phyloP scores from a whole-genome alignment of 139 green algal genomes.

The Mesotaenium endlicherianum region DNA sequence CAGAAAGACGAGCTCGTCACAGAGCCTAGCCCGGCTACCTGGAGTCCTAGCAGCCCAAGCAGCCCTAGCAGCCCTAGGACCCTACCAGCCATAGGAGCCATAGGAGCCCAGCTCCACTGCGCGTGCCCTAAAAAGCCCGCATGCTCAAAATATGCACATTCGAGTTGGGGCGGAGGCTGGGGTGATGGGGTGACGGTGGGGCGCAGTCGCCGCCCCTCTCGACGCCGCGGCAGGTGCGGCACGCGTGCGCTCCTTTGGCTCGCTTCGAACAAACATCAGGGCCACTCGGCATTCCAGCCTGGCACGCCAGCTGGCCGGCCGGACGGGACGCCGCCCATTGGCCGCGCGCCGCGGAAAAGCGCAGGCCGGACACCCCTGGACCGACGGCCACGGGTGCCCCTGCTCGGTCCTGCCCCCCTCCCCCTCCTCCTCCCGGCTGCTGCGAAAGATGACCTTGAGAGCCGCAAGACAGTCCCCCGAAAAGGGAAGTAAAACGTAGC shows the following conservation, averaged over 20 bases:
- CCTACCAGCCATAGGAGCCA: not conserved
- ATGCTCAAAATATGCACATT: not conserved
- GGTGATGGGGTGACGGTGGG: too few relatives aligned
- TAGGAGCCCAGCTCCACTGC: too few relatives aligned
- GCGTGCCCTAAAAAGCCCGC: not conserved
- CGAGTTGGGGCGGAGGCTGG: not conserved
- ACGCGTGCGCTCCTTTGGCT: too few relatives aligned
- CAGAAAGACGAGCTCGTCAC: too few relatives aligned
- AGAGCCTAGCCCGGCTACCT: not conserved
- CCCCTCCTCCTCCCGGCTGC: not conserved
- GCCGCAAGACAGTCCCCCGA: not conserved
- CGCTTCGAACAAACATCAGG: too few relatives aligned
- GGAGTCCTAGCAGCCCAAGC: not conserved
- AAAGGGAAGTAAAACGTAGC: not conserved
- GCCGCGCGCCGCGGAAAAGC: too few relatives aligned
- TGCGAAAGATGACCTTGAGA: not conserved
- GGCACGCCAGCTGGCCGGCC: too few relatives aligned
- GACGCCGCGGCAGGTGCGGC: not conserved
- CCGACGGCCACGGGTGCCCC: not conserved
- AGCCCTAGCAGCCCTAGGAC: not conserved
- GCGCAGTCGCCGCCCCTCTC: too few relatives aligned
- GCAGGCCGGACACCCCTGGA: too few relatives aligned
- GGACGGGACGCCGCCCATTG: too few relatives aligned
- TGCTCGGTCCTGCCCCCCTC: not conserved
- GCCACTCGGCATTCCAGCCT: too few relatives aligned